Conservation (phyloP, 768 basidiomycete genomes). For the Pulveroboletus ravenelii region DNA sequence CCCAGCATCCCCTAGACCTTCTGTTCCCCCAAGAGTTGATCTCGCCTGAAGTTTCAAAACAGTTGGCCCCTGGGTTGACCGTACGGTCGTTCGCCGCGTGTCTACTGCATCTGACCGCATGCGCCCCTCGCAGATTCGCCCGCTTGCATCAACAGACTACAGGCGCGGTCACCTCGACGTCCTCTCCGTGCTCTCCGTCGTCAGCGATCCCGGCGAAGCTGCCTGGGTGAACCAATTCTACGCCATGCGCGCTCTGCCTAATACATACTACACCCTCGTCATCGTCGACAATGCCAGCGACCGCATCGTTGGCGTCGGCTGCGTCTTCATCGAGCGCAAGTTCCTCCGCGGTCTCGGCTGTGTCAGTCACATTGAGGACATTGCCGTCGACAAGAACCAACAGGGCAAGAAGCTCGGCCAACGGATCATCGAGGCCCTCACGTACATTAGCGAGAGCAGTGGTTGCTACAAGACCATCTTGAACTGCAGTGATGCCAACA, state of each 20-base stretch:
- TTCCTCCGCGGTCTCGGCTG: constrained; percentile 82
- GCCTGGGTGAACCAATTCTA: constrained; percentile 72
- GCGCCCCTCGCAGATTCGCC: constrained; percentile 65
- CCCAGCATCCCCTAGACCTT: constrained; percentile 67
- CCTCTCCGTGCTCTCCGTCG: constrained; percentile 66
- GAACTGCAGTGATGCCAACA: constrained; percentile 88
- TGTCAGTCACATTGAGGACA: constrained; percentile 97
- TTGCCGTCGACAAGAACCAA: constrained; percentile 81
- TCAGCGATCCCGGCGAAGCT: constrained; percentile 58
- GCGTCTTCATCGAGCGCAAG: constrained; percentile 89
- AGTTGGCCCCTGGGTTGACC: constrained; percentile 49
- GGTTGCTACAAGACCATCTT: constrained; percentile 97
- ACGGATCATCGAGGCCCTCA: constrained; percentile 82
- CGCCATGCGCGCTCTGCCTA: constrained; percentile 46
- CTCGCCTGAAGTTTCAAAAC: constrained; percentile 53
- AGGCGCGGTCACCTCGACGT: constrained; percentile 77
- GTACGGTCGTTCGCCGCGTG: neutral
- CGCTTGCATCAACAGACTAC: constrained; percentile 83
- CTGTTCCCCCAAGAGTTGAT: constrained; percentile 73
- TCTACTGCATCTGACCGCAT: constrained; percentile 1
- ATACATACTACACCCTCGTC: constrained; percentile 82
- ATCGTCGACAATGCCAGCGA: constrained; percentile 73
- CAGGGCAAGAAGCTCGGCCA: constrained; percentile 92
- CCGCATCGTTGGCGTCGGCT: constrained; percentile 77
- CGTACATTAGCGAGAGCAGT: constrained; percentile 70